Conservation (phyloP, 192 early-diverging fungal genomes). For the Coemansia sp. region DNA sequence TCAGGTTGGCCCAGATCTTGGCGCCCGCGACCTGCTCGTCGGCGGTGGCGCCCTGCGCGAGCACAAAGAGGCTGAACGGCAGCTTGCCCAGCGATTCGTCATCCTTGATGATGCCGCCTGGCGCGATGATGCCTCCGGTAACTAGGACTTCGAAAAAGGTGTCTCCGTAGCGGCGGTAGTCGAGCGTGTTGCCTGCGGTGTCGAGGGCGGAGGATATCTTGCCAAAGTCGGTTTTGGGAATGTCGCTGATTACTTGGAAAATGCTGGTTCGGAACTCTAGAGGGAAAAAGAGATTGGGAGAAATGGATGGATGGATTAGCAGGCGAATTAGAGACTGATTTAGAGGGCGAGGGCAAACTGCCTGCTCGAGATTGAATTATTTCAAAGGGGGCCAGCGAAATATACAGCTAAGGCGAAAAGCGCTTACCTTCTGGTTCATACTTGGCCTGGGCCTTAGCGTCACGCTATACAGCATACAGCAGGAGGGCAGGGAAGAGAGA, state of each 20-base stretch:
- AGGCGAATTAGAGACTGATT: too few species aligned
- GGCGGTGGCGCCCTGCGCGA: constrained; percentile 59
- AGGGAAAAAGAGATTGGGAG: background rate
- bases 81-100: constrained; percentile 75
- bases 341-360: background rate
- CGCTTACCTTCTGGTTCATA: constrained; percentile 61
- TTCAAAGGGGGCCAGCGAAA: too few species aligned
- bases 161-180: constrained; percentile 95
- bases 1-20: constrained; percentile 75
- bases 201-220: constrained; percentile 75
- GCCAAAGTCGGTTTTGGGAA: constrained; percentile 62
- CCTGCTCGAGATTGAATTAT: too few species aligned
- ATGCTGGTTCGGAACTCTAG: constrained; percentile 37
- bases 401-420: too few species aligned
- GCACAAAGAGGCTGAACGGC: constrained; percentile 67
- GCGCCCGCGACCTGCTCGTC: constrained; percentile 64
- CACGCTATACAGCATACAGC: constrained; percentile 46
- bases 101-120: constrained; percentile 43
- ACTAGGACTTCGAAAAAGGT: constrained; percentile 91
- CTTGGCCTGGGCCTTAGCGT: constrained; percentile 66
- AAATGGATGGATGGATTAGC: too few species aligned
- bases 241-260: constrained; percentile 53
- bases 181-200: constrained; percentile 77
- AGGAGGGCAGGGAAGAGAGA: background rate
- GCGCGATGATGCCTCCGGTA: constrained; percentile 80